Evolutionary conservation across 176 grass and related monocot species (phyloP).

Genomic region (Aegilops umbellulata): DNA sequence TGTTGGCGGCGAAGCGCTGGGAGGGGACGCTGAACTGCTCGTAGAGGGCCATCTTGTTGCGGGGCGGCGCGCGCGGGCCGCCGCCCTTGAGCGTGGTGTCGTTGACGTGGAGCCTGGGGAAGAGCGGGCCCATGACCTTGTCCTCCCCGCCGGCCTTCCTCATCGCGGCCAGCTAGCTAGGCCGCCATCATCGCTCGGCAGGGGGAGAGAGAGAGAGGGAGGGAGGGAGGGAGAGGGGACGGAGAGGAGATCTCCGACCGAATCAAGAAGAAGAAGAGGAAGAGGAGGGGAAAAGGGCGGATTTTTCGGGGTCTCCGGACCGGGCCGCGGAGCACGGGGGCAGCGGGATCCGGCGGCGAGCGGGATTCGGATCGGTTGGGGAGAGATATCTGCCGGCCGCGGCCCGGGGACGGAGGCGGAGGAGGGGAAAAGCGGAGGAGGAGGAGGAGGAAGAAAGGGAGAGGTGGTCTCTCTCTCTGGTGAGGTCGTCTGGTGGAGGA

Average conservation of each 20-base stretch:
- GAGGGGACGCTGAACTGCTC: constrained; percentile 89
- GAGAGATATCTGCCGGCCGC: background rate
- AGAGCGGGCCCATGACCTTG: constrained; percentile 69
- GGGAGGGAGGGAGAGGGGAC: background rate
- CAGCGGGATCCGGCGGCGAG: background rate
- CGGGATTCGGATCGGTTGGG: background rate
- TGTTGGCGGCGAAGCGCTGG: constrained; percentile 39
- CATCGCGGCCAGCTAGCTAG: background rate
- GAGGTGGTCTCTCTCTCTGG: background rate
- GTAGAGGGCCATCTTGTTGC: constrained; percentile 99
- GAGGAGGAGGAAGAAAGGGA: background rate
- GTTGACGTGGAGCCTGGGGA: constrained; percentile 93
- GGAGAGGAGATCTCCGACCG: background rate
- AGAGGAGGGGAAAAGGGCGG: background rate
- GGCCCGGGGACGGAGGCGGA: background rate
- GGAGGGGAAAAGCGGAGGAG: background rate
- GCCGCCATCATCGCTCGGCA: background rate
- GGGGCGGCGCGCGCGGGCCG: constrained; percentile 75
- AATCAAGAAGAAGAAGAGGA: background rate
- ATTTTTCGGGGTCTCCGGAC: background rate
- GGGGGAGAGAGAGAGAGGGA: no score
- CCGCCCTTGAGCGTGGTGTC: constrained; percentile 72
- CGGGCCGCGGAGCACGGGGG: background rate
- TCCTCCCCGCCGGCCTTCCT: constrained; percentile 45
- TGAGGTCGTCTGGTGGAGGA: background rate